Conservation (phyloP, 2,329 filamentous ascomycete species). For the Fusarium sp. region DNA sequence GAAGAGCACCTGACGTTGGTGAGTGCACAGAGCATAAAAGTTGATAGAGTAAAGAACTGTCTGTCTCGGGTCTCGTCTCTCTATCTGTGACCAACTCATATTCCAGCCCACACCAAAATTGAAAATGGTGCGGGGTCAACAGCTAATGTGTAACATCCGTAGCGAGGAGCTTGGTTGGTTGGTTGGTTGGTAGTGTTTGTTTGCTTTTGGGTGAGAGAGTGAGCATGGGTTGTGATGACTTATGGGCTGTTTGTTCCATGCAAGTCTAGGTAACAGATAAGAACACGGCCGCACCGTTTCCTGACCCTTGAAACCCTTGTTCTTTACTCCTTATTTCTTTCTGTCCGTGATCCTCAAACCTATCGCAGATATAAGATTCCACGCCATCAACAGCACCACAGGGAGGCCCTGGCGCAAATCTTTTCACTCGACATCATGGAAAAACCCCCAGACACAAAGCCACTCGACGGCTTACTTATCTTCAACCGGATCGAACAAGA, state of each 20-base stretch:
- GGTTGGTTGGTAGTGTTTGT: not conserved
- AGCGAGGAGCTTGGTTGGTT: not conserved
- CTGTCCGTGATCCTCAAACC: too few relatives aligned
- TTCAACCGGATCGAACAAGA: slow-evolving; percentile 7
- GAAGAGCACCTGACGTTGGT: not conserved
- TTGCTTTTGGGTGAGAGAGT: not conserved
- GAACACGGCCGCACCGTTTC: not conserved
- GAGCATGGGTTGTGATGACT: not conserved
- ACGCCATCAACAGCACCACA: not conserved
- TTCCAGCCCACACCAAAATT: not conserved
- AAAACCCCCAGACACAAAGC: not conserved
- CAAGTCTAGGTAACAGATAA: not conserved
- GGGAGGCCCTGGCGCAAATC: not conserved
- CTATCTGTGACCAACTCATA: not conserved
- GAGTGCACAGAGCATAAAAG: too few relatives aligned
- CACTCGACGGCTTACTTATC: not conserved
- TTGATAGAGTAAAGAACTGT: too few relatives aligned
- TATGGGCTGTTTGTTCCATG: not conserved
- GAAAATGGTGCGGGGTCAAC: slow-evolving; percentile 15
- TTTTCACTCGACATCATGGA: not conserved
- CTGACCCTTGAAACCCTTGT: not conserved
- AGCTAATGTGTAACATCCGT: slow-evolving; percentile 11
- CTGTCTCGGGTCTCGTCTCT: too few relatives aligned
- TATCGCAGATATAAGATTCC: too few relatives aligned
- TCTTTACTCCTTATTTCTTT: not conserved